Evolutionary conservation across 75 land plant species (phyloP).

Genomic region (Azolla pinnata): DNA sequence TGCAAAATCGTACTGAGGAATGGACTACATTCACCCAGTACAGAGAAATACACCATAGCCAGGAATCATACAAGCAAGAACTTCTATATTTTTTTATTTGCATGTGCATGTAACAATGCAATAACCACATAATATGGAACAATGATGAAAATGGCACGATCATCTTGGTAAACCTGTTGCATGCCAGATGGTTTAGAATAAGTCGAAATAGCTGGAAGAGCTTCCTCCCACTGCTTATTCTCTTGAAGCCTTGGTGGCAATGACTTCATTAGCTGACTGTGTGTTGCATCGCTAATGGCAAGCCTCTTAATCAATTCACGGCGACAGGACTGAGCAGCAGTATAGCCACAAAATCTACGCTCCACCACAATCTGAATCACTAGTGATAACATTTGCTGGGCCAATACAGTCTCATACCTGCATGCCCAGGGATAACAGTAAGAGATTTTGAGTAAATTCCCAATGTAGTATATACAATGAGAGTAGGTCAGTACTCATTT

Average conservation of each 20-base stretch:
- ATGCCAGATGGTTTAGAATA: constrained; percentile 82
- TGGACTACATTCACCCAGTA: no score
- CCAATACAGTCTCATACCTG: constrained; percentile 78
- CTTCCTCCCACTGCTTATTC: constrained; percentile 51
- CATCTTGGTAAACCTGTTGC: constrained; percentile 56
- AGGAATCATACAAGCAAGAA: no score
- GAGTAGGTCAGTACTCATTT: constrained; percentile 61
- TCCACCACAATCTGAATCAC: constrained; percentile 71
- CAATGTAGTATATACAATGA: background rate
- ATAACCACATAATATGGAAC: no score
- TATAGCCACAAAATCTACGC: constrained; percentile 74
- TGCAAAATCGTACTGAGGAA: no score
- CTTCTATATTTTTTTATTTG: no score
- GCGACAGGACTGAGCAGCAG: constrained; percentile 43
- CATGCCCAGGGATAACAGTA: constrained; percentile 1
- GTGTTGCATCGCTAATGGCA: constrained; percentile 79
- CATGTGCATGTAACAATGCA: no score
- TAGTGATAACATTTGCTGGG: constrained; percentile 73
- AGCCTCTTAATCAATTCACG: constrained; percentile 73
- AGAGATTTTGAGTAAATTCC: background rate
- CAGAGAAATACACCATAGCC: no score
- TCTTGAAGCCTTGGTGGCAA: constrained; percentile 80
- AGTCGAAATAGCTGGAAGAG: constrained; percentile 50
- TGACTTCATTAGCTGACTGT: constrained; percentile 72
- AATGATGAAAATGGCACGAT: background rate